Evolutionary conservation across 164 flowering plant genomes (phyloP).

Genomic region (Macadamia integrifolia): DNA sequence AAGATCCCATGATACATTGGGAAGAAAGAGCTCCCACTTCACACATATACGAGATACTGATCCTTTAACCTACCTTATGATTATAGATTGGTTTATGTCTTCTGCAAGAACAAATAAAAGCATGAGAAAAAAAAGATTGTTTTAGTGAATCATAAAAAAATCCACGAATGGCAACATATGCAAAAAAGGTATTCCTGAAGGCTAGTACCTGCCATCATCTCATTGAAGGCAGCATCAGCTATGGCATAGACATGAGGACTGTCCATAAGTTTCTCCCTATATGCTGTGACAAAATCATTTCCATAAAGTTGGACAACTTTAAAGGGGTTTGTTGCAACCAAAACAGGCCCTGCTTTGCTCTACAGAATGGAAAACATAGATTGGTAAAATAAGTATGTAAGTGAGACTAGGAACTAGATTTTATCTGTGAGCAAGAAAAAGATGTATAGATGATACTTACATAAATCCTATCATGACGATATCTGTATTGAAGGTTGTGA

Average conservation of each 20-base stretch:
- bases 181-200: background rate
- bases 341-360: conserved; percentile 95
- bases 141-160: conserved; percentile 1
- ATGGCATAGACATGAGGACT: conserved; percentile 79
- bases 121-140: background rate
- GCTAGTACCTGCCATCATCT: conserved; percentile 73
- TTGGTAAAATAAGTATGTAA: conserved; percentile 4
- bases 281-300: conserved; percentile 44
- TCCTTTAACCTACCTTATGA: conserved; percentile 52
- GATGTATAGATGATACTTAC: conserved; percentile 35
- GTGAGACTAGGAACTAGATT: background rate
- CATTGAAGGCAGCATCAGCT: conserved; percentile 65
- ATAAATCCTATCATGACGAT: conserved; percentile 54
- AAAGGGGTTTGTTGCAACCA: conserved; percentile 91
- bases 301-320: conserved; percentile 61
- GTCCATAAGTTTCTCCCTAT: conserved; percentile 45
- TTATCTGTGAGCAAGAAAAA: background rate
- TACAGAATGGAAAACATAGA: conserved; percentile 24
- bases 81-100: conserved; percentile 72
- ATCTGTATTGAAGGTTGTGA: conserved; percentile 72
- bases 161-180: background rate
- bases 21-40: conserved; percentile 2
- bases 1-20: background rate
- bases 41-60: background rate
- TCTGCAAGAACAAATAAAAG: conserved; percentile 45